Evolutionary conservation across 768 basidiomycete genomes (phyloP), one percentile per base, ranked within the genome.

Genomic region (Pisolithus microcarpus): DNA sequence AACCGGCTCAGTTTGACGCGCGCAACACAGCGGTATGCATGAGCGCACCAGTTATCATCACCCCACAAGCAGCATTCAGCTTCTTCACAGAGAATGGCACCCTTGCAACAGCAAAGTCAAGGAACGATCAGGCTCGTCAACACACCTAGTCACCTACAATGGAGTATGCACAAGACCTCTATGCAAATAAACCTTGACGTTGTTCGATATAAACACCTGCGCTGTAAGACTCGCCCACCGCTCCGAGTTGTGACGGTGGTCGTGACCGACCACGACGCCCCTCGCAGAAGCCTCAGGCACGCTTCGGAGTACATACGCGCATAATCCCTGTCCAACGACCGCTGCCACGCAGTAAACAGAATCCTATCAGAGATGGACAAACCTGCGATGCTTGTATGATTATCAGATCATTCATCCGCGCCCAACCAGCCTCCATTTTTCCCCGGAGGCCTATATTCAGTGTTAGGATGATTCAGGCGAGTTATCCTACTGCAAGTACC

Each of bases 371-470:
- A 44, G 8, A 26, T 34, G 30, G 42, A 40, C 68, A 43, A 39
- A 80, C 89, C 75, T 92, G 88, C 13, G 87, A 88, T 9, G 88
- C 77, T 61, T 91, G 89, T 39, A 88, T 82, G 48, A 91, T 71
- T 44, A 81, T 87, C 51, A 94, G 67, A 65, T 92, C 88, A 61
- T 94, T 94, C 88, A 94, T 92, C 50, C 87, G 78, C n/a, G 87
- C 76, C 79, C 85, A 91, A 1, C 91, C 91, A 7, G 90, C 90
- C 57, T 87, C 85, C 91, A 94, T 93, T 55, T 70, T 75, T 1
- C 84, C 89, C 58, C 89, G 72, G 19, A 91, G 71, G 48, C 90
- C 90, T 86, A 55, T 4, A 34, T 34, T 18, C 46, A 6, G 48
- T 15, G 13, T 34, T 34, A 34, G 26, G 34, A 34, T 13, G 11